Evolutionary conservation across 2,329 filamentous ascomycete species (phyloP), one percentile per base, ranked within the genome.

Genomic region (Xylaria sp.): DNA sequence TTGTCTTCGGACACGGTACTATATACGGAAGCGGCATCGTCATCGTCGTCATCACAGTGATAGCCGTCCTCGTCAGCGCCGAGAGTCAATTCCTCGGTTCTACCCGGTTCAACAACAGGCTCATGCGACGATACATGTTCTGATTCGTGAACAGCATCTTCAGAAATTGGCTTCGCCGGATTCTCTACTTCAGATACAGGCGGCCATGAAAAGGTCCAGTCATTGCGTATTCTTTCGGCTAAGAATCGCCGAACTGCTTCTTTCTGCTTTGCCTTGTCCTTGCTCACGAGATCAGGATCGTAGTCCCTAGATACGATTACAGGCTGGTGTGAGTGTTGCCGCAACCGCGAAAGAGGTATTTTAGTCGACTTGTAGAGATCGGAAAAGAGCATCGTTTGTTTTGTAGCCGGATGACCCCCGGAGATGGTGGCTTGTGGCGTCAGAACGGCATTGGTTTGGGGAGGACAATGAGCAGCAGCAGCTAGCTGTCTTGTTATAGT

Each of bases 151-250:
- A 42, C 12, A 38, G 38, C 3, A 43, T 56, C 43, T 57, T 61
- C 42, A 25, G 49, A 25, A 9, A 11, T 31, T 11, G 21, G 4
- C 25, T 61, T 55, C 28, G 25, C 46, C 3, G 9, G 25, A 6
- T 15, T 45, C 1, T 21, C 49, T 25, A 6, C 35, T 14, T 49
- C 35, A 42, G 61, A 31, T 47, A 69, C 59, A 21, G 76, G 78
- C 1, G 84, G 83, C 86, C 86, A 89, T 35, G 77, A 68, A 70
- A 87, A 89, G 0, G 78, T 76, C 87, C 87, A 90, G 70, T 89
- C 86, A 64, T 80, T 81, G 64, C 81, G 83, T 42, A 89, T 77
- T 67, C 82, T 85, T 21, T 81, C 79, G 2, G 78, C 75, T 1
- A 90, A 76, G 67, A 83, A 84, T 53, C 78, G 82, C 70, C 79